Percentiles rank a stretch among this genome's conserved stretches.
Evolutionary conservation across 2,329 filamentous ascomycete species (phyloP).

Genomic region (Trichophyton benhamiae): DNA sequence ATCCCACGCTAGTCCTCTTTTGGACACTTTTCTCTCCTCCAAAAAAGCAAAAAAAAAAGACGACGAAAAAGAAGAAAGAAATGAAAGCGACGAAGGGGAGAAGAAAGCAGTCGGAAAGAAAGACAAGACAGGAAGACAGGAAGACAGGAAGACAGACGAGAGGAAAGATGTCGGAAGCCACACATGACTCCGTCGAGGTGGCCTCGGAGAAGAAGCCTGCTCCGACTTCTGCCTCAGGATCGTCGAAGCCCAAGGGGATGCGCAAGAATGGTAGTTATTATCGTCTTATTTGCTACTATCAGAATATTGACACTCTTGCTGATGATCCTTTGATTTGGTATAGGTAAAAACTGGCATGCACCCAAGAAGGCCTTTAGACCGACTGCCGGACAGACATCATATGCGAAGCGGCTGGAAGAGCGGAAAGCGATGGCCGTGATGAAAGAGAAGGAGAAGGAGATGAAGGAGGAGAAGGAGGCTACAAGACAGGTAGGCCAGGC

Average conservation of each 20-base stretch:
- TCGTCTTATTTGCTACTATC: not conserved
- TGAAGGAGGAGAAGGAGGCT: constrained; percentile 93
- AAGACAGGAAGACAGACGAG: not conserved
- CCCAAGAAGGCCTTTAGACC: constrained; percentile 77
- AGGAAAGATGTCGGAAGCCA: not conserved
- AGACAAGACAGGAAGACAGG: not conserved
- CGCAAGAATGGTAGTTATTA: constrained; percentile 64
- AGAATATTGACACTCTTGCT: not conserved
- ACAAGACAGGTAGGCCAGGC: constrained; percentile 53
- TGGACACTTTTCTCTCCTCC: not conserved
- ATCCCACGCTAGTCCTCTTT: constrained; percentile 5
- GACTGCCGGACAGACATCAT: constrained; percentile 62
- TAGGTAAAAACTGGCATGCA: constrained; percentile 91
- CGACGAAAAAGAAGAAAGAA: not conserved
- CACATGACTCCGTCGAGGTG: not conserved
- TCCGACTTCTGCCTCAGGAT: constrained; percentile 1
- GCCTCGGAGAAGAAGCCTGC: constrained; percentile 8
- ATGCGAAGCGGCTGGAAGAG: constrained; percentile 60
- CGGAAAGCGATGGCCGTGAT: constrained; percentile 59
- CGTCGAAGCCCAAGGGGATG: constrained; percentile 46
- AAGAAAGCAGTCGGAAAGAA: not conserved
- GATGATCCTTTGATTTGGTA: not conserved
- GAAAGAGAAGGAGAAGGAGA: constrained; percentile 86
- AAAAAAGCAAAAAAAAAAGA: not conserved
- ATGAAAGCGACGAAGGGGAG: not conserved